Evolutionary conservation across 352 stramenopile genomes (phyloP), one percentile per base, ranked within the genome.

Genomic region (Globisporangium barbulae): DNA sequence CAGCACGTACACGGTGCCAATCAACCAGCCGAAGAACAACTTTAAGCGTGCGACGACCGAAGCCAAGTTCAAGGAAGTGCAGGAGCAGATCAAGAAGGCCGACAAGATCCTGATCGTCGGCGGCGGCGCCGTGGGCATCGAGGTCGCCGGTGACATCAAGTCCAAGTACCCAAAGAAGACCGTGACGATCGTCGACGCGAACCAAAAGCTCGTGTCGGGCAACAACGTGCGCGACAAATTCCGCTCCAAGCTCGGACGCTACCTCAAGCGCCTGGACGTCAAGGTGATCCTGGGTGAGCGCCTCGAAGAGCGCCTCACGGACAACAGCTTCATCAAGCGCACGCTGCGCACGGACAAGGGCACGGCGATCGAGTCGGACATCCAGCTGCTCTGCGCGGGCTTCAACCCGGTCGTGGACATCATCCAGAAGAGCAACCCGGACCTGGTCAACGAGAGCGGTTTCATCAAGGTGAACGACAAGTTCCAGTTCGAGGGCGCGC

Each of bases 271-370:
- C 35, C 7, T 41, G 9, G 35, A 41, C 35, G 67, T 91, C 44
- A 70, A 81, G 37, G 69, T 91, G 60, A 72, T 91, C 35, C 47
- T 86, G 13, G 75, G 73, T 7, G 81, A 93, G 55, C 71, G 78
- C 0, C 69, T 90, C 28, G 57, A 47, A 0, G 70, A 87, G 55
- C 74, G 72, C 3, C 59, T 89, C 21, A 61, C 49, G 4, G 72
- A 47, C 12, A 74, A 79, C 45, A 22, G 3, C 2, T 82, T 81
- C 28, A 58, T 70, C 37, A 72, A 63, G 59, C 70, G 66, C 22
- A 72, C 66, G 13, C 22, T 88, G 5, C 73, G 68, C 39, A 84
- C 75, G 1, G 50, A 70, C 66, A 85, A 79, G n/a, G 75, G 75
- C 49, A 85, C 73, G 21, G 39, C 30, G 19, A 81, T 89, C 37